Evolutionary conservation across 371 early-diverging fungal genomes (phyloP), one percentile per base, ranked within the genome.

Genomic region (Fennellomyces sp.): DNA sequence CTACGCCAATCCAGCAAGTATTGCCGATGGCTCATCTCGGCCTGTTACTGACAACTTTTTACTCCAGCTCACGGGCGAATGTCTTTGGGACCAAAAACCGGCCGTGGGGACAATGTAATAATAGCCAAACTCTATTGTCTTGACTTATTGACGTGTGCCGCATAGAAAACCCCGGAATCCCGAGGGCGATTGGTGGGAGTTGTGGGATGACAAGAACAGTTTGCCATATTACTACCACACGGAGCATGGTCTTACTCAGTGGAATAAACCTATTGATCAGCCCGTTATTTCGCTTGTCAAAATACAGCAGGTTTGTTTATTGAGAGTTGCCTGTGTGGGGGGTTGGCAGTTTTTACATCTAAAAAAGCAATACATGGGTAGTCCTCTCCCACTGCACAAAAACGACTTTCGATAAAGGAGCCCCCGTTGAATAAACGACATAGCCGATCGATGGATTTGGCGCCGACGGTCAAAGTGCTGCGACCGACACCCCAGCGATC

Each of bases 101-200:
- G 36, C 59, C 7, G 68, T 69, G 23, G 83, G 71, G 12, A 58
- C 56, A 15, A 69, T 88, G 88, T 87, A 68, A 69, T n/a, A n/a
- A n/a, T n/a, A n/a, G n/a, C n/a, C n/a, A n/a, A n/a, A n/a, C n/a
- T n/a, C n/a, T n/a, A n/a, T n/a, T n/a, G n/a, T n/a, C n/a, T n/a
- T n/a, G n/a, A n/a, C n/a, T n/a, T n/a, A n/a, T n/a, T n/a, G n/a
- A n/a, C n/a, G n/a, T n/a, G n/a, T n/a, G n/a, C n/a, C n/a, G n/a
- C 59, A 26, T 61, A 71, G 70, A 31, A 69, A 68, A 60, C 54
- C 66, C n/a, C 56, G 25, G 5, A 57, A 65, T 68, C 90, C 90
- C 17, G 82, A 82, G 30, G 89, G 88, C 59, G 96, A 96, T 64
- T 97, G 96, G 95, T 96, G 96, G 96, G 95, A 96, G 76, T 82